Percentiles rank a stretch among this genome's conserved stretches.
phyloP scores from a whole-genome alignment of 164 flowering plant species.

The Dillenia suffruticosa region DNA sequence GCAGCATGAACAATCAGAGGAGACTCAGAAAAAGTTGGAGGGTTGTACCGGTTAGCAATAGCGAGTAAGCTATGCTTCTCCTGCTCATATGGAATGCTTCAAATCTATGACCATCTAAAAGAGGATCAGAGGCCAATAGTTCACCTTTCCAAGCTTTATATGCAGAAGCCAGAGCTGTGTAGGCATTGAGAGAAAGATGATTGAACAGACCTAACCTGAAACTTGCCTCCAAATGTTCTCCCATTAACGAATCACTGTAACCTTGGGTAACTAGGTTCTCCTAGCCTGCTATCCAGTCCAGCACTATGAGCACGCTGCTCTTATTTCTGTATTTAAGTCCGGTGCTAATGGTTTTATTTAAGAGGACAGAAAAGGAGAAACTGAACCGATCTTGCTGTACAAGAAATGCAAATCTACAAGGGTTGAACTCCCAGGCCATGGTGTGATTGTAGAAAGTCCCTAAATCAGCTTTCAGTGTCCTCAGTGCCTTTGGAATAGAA shows the following conservation, averaged over 20 bases:
- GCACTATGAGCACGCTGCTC: neutral
- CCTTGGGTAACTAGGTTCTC: no score
- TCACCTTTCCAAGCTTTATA: constrained; percentile 41
- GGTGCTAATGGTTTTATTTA: neutral
- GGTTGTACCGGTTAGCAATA: constrained; percentile 58
- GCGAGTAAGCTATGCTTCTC: constrained; percentile 50
- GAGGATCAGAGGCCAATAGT: constrained; percentile 14
- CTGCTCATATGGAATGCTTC: constrained; percentile 35
- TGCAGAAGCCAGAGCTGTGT: constrained; percentile 56
- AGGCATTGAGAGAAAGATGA: constrained; percentile 49
- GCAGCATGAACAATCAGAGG: constrained; percentile 49
- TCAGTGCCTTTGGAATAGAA: no score
- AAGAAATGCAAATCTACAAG: constrained; percentile 13
- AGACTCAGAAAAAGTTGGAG: constrained; percentile 55
- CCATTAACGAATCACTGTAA: no score
- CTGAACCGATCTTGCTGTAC: constrained; percentile 6
- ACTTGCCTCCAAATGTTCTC: constrained; percentile 1
- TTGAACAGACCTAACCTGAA: constrained; percentile 48
- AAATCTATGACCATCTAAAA: constrained; percentile 5
- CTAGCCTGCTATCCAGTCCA: neutral
- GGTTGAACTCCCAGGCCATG: neutral
- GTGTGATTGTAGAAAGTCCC: neutral
- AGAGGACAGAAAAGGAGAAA: constrained; percentile 3
- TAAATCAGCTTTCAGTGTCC: no score
- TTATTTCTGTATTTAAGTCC: neutral